Evolutionary conservation across 129 eudicot genomes (phyloP).

Genomic region (Lactuca sativa): DNA sequence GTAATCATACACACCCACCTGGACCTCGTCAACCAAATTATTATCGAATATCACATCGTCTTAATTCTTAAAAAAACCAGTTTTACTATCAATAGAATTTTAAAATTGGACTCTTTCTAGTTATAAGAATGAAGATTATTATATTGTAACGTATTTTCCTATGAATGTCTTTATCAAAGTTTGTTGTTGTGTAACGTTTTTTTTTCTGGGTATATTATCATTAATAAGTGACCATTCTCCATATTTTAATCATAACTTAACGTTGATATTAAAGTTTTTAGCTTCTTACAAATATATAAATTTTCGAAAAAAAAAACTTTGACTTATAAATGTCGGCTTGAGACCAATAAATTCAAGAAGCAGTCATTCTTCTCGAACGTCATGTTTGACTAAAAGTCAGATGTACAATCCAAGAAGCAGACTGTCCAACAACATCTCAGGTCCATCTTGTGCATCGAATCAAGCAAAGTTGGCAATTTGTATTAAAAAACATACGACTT

Average conservation of each 20-base stretch:
- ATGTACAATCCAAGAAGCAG: slow-evolving; percentile 9
- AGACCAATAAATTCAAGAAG: not conserved
- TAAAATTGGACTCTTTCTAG: no score
- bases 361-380: slow-evolving; percentile 10
- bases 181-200: no score
- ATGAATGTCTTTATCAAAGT: not conserved
- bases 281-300: no score
- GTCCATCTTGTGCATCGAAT: slow-evolving; percentile 19
- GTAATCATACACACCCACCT: not conserved
- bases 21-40: not conserved
- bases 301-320: no score
- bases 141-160: no score
- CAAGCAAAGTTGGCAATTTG: slow-evolving; percentile 20
- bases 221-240: no score
- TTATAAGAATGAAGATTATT: no score
- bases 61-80: no score
- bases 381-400: slow-evolving; percentile 31
- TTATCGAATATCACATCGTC: not conserved
- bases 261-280: no score
- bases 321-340: not conserved
- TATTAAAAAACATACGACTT: not conserved
- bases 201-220: no score
- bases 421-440: slow-evolving; percentile 12
- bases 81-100: no score
- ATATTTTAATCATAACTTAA: no score